phyloP scores from a whole-genome alignment of 495 filamentous ascomycete species.

The Penicillium taxi region DNA sequence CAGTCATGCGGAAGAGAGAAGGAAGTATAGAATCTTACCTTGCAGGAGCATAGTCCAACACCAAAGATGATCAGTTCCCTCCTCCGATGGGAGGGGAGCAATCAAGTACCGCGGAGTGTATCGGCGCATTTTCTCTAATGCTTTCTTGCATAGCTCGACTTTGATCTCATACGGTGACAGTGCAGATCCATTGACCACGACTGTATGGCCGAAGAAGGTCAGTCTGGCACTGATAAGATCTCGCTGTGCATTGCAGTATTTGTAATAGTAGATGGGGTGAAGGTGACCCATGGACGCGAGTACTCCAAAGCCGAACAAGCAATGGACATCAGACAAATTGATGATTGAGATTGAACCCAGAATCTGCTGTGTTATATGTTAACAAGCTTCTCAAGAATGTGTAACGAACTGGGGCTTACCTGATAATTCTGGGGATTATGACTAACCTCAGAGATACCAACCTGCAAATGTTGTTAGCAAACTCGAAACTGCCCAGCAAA shows the following conservation, averaged over 20 bases:
- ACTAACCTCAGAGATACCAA: no score
- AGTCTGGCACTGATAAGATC: slow-evolving; percentile 20
- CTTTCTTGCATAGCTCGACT: slow-evolving; percentile 21
- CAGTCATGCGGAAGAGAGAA: not conserved
- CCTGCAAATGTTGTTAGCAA: no score
- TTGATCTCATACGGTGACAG: slow-evolving; percentile 11
- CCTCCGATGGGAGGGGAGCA: slow-evolving; percentile 19
- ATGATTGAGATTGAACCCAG: slow-evolving; percentile 4
- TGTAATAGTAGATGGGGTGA: slow-evolving; percentile 21
- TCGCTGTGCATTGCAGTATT: slow-evolving; percentile 2
- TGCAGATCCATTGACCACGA: slow-evolving; percentile 8
- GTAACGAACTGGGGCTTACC: no score
- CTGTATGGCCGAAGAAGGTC: slow-evolving; percentile 28
- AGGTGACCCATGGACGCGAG: slow-evolving; percentile 18
- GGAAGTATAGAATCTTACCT: slow-evolving; percentile 15
- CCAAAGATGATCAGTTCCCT: slow-evolving; percentile 13
- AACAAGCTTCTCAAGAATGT: no score
- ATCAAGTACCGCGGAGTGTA: slow-evolving; percentile 20
- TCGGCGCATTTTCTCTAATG: slow-evolving; percentile 16
- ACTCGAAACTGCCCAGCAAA: no score
- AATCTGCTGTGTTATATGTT: no score
- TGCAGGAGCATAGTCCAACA: slow-evolving; percentile 23
- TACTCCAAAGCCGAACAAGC: slow-evolving; percentile 30
- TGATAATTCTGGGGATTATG: no score
- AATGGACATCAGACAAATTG: slow-evolving; percentile 9